phyloP scores from a whole-genome alignment of 805 yeast genomes.

The Saccharomyces cerevisiae region DNA sequence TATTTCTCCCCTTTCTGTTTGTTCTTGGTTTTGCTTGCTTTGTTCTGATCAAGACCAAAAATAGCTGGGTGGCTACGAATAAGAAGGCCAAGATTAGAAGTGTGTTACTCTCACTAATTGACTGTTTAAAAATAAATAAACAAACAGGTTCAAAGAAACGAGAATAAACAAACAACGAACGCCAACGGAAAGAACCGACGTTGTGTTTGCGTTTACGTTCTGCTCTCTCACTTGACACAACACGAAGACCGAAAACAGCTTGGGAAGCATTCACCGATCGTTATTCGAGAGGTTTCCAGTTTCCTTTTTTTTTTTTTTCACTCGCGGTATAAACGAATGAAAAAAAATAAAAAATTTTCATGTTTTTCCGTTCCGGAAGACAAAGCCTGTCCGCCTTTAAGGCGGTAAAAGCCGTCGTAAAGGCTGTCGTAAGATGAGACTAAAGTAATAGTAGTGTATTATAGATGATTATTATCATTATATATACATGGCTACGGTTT shows the following conservation, averaged over 20 bases:
- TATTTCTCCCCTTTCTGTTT: background rate
- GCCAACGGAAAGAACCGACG: background rate
- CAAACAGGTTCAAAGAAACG: background rate
- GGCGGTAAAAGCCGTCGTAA: background rate
- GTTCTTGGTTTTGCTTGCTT: background rate
- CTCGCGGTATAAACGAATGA: background rate
- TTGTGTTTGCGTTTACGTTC: background rate
- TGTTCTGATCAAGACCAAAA: background rate
- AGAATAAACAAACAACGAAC: background rate
- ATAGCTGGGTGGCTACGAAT: background rate
- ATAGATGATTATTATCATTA: background rate
- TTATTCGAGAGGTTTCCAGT: background rate
- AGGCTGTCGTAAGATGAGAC: background rate
- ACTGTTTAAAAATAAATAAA: background rate
- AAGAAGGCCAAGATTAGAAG: background rate
- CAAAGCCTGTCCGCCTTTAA: background rate
- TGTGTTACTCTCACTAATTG: background rate
- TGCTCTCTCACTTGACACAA: background rate
- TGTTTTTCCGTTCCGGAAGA: background rate
- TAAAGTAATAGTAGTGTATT: background rate
- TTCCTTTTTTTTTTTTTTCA: background rate
- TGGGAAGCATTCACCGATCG: background rate
- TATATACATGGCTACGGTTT: background rate
- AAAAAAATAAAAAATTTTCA: background rate
- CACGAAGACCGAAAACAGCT: background rate